phyloP scores from a whole-genome alignment of 192 early-diverging fungal genomes.

The Backusella tuberculispora region DNA sequence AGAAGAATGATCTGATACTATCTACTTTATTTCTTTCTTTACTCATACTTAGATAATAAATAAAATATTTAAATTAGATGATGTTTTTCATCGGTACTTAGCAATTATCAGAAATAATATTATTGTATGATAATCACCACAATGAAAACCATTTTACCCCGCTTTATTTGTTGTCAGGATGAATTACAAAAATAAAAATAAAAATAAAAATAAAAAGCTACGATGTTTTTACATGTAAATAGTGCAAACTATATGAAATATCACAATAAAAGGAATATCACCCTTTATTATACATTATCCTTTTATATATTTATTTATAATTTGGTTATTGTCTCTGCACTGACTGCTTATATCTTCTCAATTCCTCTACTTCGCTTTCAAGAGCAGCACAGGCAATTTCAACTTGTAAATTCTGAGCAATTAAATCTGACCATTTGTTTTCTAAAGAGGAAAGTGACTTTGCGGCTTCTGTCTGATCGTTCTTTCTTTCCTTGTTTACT shows the following conservation, averaged over 20 bases:
- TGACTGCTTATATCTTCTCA: slow-evolving; percentile 44
- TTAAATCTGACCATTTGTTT: slow-evolving; percentile 55
- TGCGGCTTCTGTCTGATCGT: slow-evolving; percentile 53
- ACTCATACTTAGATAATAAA: too few relatives aligned
- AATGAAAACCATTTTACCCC: too few relatives aligned
- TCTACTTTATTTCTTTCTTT: too few relatives aligned
- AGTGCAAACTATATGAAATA: too few relatives aligned
- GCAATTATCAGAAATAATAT: not conserved
- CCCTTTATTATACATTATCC: not conserved
- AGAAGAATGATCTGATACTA: too few relatives aligned
- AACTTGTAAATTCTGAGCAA: slow-evolving; percentile 55
- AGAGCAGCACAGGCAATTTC: slow-evolving; percentile 53
- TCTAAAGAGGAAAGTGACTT: slow-evolving; percentile 47
- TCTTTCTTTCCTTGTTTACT: slow-evolving; percentile 55
- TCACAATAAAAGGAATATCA: too few relatives aligned
- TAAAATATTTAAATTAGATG: too few relatives aligned
- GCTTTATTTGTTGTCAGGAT: too few relatives aligned
- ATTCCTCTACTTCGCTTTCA: slow-evolving; percentile 48
- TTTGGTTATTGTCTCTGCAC: not conserved
- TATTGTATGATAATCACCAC: not conserved
- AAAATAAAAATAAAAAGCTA: too few relatives aligned
- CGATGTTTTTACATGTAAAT: too few relatives aligned
- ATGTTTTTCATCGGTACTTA: not conserved
- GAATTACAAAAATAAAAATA: too few relatives aligned
- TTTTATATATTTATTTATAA: not conserved